A percentile compares a stretch with the other conserved stretches of the same genome.
phyloP scores from a whole-genome alignment of 129 eudicot genomes.

The Arctium minus region DNA sequence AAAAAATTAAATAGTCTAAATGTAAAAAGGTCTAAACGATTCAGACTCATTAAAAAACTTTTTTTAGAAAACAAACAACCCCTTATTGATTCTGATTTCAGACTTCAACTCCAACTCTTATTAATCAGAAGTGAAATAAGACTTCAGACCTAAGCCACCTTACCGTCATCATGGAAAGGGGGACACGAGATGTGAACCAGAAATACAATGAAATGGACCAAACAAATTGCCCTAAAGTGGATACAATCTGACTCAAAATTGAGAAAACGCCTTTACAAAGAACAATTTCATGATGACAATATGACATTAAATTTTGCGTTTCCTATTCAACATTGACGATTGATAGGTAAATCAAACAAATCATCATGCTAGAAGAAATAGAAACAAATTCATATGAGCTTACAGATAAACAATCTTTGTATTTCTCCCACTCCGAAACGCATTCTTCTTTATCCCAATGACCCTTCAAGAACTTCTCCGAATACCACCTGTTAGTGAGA shows the following conservation, averaged over 20 bases:
- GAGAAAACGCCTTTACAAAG: neutral
- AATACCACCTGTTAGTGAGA: slow-evolving; percentile 64
- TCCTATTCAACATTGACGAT: neutral
- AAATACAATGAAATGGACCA: neutral
- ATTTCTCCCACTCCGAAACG: slow-evolving; percentile 85
- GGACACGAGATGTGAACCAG: neutral
- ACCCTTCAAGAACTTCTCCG: slow-evolving; percentile 91
- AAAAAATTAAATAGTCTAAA: no score
- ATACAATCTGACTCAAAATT: neutral
- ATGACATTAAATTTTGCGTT: neutral
- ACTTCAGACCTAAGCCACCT: no score
- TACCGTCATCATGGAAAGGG: no score
- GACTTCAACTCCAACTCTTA: no score
- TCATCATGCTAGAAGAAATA: no score
- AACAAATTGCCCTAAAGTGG: neutral
- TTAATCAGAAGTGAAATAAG: no score
- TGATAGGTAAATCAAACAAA: neutral
- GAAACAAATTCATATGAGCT: slow-evolving; percentile 4
- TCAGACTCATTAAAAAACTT: no score
- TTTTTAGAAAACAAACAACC: no score
- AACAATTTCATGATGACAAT: neutral
- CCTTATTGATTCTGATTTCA: no score
- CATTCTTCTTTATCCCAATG: slow-evolving; percentile 87
- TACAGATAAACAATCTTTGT: slow-evolving; percentile 84
- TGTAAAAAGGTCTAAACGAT: no score